Percentiles rank a stretch among this genome's conserved stretches.
These are phyloP conservation scores for Lipomyces sp. DNA, from an alignment of 805 yeast genomes.

Conservation along the genomic window DNA sequence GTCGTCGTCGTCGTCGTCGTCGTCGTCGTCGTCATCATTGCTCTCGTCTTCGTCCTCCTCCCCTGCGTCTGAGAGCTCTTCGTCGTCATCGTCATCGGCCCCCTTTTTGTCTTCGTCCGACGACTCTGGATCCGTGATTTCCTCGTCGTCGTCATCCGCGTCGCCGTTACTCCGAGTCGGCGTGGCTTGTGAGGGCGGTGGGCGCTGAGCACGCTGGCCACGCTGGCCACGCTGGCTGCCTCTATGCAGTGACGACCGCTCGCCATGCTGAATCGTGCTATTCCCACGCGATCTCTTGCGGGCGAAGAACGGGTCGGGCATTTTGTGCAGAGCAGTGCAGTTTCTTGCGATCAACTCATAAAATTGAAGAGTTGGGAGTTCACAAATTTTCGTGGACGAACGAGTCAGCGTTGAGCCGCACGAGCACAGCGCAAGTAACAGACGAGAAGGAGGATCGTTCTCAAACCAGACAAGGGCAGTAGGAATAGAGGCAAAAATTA, in stretches of 20 bases:
- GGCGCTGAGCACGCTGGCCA: not conserved
- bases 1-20: slow-evolving; percentile 60
- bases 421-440: no score
- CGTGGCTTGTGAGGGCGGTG: not conserved
- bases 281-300: no score
- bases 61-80: slow-evolving; percentile 29
- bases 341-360: no score
- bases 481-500: no score
- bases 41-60: slow-evolving; percentile 30
- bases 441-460: no score
- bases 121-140: slow-evolving; percentile 28
- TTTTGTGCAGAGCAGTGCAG: no score
- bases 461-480: no score
- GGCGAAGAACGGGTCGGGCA: slow-evolving; percentile 28
- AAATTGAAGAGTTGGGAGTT: no score
- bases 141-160: slow-evolving; percentile 27
- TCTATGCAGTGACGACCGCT: no score
- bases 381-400: no score
- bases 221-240: not conserved
- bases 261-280: no score
- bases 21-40: slow-evolving; percentile 35
- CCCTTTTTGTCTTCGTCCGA: slow-evolving; percentile 15
- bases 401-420: no score
- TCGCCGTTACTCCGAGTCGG: not conserved
- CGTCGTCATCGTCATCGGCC: slow-evolving; percentile 27